phyloP scores from a whole-genome alignment of 129 eudicot species.

The Oenanthe sinensis region DNA sequence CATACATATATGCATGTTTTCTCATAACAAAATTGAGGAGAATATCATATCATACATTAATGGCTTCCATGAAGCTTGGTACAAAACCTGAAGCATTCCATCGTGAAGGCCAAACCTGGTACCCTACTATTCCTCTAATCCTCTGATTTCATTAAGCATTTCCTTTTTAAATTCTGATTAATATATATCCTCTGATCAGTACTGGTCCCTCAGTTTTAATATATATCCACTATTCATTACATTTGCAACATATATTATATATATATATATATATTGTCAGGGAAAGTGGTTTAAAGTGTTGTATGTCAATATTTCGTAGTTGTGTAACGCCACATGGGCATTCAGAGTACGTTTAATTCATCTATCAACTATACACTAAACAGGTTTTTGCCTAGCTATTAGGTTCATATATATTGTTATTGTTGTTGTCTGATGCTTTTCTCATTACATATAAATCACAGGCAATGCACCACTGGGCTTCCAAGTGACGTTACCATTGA shows the following conservation, averaged over 20 bases:
- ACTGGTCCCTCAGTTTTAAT: too few relatives aligned
- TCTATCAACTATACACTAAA: too few relatives aligned
- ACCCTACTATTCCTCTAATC: background rate
- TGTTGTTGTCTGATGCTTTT: background rate
- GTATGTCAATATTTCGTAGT: too few relatives aligned
- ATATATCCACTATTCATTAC: too few relatives aligned
- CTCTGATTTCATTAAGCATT: background rate
- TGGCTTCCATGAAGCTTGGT: background rate
- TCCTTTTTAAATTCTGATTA: too few relatives aligned
- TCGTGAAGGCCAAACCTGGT: slow-evolving; percentile 4
- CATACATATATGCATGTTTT: background rate
- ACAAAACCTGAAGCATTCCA: background rate
- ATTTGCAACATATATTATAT: too few relatives aligned
- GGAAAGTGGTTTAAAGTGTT: too few relatives aligned
- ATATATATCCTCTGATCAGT: background rate
- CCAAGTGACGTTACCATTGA: background rate
- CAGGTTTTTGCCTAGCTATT: background rate
- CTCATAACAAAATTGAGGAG: background rate
- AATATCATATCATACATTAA: background rate
- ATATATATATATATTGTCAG: too few relatives aligned
- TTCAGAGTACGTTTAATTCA: too few relatives aligned
- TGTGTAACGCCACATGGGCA: too few relatives aligned
- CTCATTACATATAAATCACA: background rate
- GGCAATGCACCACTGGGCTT: background rate
- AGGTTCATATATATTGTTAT: background rate